A percentile compares a stretch with the other conserved stretches of the same genome.
phyloP scores from a whole-genome alignment of 176 grass and related monocot genomes.

The Avena insularis region DNA sequence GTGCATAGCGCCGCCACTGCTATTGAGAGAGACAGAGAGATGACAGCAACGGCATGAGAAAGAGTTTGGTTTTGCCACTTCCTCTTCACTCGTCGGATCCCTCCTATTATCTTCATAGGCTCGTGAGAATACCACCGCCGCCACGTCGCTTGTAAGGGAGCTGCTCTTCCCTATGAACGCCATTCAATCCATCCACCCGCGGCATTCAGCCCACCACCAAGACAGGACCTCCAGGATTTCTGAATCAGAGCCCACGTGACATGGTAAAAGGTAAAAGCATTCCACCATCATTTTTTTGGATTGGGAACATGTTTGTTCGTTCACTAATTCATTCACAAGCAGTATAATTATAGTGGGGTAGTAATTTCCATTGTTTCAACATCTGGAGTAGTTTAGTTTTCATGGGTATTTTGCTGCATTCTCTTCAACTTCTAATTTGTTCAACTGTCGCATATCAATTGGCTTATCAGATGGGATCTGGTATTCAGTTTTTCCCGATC shows the following conservation, averaged over 20 bases:
- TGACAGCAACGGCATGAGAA: too few species aligned
- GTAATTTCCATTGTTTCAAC: not conserved
- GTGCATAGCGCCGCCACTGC: too few species aligned
- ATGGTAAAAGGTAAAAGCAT: conserved; percentile 46
- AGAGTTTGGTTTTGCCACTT: too few species aligned
- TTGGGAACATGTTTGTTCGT: not conserved
- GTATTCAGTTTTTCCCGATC: conserved; percentile 71
- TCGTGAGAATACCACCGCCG: too few species aligned
- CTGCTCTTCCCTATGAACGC: not conserved
- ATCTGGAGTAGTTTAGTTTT: too few species aligned
- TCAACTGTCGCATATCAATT: conserved; percentile 65
- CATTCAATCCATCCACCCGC: not conserved
- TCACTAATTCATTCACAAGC: not conserved
- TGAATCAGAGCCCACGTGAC: not conserved
- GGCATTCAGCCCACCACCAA: not conserved
- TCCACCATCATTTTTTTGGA: not conserved
- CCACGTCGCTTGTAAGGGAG: too few species aligned
- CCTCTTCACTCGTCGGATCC: too few species aligned
- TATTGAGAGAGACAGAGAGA: too few species aligned
- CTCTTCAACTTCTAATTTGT: not conserved
- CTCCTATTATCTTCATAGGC: too few species aligned
- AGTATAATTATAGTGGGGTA: not conserved
- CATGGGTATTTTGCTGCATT: too few species aligned
- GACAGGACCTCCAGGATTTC: not conserved
- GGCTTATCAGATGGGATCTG: conserved; percentile 75